Evolutionary conservation across 805 yeast genomes (phyloP), one percentile per base, ranked within the genome.

Genomic region (Schizosaccharomyces pombe): DNA sequence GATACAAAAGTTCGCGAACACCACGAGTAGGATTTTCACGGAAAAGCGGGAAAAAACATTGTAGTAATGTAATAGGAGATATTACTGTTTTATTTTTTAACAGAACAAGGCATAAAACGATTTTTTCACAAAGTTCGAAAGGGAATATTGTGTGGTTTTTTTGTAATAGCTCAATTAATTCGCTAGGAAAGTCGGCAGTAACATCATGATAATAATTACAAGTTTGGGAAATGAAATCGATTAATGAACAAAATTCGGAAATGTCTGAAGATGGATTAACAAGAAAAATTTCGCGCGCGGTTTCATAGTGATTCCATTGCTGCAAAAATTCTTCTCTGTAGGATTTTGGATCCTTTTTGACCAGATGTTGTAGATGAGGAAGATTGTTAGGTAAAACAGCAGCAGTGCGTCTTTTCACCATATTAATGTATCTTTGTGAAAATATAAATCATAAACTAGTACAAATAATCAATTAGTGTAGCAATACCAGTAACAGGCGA

Each of bases 331-430:
- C 99, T 67, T 91, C 98, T 57, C 78, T 78, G 65, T 91, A 91
- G 0, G 97, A 87, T 61, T 76, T 82, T 1, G 98, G 96, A 65
- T 91, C 98, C 62, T 96, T 75, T 61, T 87, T 81, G 8, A 91
- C 94, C 59, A 91, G 73, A 66, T 91, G 91, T 69, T 91, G 98
- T 57, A 91, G 69, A 58, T 89, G 70, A 39, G 93, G 87, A 64
- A 91, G 82, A 67, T 91, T 91, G 19, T 86, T 83, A 9, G 97
- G 97, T 64, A 89, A 71, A 56, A 87, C 75, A 51, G 96, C 95
- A 29, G 95, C 91, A 75, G 95, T 83, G 69, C 83, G 79, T 66
- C 79, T 75, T 67, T 80, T 84, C 34, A 76, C 94, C 97, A 89
- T 89, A 26, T n/a, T 37, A n/a, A n/a, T n/a, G n/a, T n/a, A n/a